Conservation (phyloP, 177 flowering plant genomes). For the Tripterygium wilfordii region DNA sequence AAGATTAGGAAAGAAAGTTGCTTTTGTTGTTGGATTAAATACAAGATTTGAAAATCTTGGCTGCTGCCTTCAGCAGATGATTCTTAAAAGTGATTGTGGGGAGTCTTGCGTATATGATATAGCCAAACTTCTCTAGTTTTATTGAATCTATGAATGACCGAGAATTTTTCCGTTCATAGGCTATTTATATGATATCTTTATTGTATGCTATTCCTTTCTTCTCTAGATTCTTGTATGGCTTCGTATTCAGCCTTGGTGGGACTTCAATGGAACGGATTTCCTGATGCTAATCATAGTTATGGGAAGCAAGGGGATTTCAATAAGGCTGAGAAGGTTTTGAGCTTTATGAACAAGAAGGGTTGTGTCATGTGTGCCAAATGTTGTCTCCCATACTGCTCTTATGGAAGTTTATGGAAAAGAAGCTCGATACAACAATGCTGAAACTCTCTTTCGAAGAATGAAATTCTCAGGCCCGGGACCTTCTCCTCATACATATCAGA, state of each 20-base stretch:
- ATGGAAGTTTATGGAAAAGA: conserved; percentile 99
- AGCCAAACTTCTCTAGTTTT: no score
- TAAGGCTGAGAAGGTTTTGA: conserved; percentile 62
- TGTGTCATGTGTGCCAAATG: conserved; percentile 68
- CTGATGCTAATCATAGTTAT: conserved; percentile 89
- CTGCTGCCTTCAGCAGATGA: no score
- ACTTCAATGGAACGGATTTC: conserved; percentile 82
- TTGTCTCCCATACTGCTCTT: conserved; percentile 83
- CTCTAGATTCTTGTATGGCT: conserved; percentile 95
- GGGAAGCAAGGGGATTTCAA: conserved; percentile 88
- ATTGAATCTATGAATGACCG: no score
- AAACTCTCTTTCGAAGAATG: conserved; percentile 87
- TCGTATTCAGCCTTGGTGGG: conserved; percentile 90
- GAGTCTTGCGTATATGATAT: no score
- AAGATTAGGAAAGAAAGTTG: no score
- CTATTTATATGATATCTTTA: not conserved
- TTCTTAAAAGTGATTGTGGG: no score
- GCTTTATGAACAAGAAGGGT: conserved; percentile 72
- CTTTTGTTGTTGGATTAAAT: no score
- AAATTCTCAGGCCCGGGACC: conserved; percentile 92
- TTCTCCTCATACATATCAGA: conserved; percentile 89
- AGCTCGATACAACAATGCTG: conserved; percentile 72
- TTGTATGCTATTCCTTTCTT: conserved; percentile 4
- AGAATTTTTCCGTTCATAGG: no score
- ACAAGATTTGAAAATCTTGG: no score